phyloP scores from a whole-genome alignment of 2,329 filamentous ascomycete species.

The Trichophyton equinum region DNA sequence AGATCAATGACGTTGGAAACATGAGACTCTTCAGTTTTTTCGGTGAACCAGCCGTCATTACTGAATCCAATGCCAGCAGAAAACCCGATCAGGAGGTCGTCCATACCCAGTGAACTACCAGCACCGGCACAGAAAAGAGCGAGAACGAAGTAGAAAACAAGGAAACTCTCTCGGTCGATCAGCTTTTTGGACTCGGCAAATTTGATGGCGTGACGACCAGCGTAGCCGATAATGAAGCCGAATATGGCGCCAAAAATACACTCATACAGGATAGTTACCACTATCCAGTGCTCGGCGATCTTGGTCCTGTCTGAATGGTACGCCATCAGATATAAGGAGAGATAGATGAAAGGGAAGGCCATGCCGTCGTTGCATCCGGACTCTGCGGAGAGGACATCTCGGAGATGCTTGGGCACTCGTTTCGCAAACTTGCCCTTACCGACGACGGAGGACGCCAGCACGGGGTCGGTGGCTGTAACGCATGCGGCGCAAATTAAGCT shows the following conservation, averaged over 20 bases:
- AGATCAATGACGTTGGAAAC: constrained; percentile 99
- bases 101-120: constrained; percentile 77
- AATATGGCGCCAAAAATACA: constrained; percentile 86
- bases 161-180: constrained; percentile 91
- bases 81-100: constrained; percentile 90
- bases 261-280: constrained; percentile 83
- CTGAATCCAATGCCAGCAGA: constrained; percentile 96
- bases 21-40: constrained; percentile 96
- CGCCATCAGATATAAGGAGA: constrained; percentile 77
- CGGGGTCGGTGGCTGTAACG: constrained; percentile 92
- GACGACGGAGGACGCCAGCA: constrained; percentile 91
- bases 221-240: constrained; percentile 77
- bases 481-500: constrained; percentile 79
- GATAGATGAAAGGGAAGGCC: constrained; percentile 96
- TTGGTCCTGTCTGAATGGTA: constrained; percentile 57
- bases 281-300: constrained; percentile 76
- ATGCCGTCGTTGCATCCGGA: constrained; percentile 99
- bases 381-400: constrained; percentile 88
- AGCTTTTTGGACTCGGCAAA: constrained; percentile 70
- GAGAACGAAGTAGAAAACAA: constrained; percentile 96
- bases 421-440: constrained; percentile 99
- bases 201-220: constrained; percentile 81
- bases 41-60: constrained; percentile 96
- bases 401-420: constrained; percentile 89
- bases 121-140: constrained; percentile 92